Evolutionary conservation across 2,329 filamentous ascomycete species (phyloP), one percentile per base, ranked within the genome.

Genomic region (Pseudogymnoascus sp.): DNA sequence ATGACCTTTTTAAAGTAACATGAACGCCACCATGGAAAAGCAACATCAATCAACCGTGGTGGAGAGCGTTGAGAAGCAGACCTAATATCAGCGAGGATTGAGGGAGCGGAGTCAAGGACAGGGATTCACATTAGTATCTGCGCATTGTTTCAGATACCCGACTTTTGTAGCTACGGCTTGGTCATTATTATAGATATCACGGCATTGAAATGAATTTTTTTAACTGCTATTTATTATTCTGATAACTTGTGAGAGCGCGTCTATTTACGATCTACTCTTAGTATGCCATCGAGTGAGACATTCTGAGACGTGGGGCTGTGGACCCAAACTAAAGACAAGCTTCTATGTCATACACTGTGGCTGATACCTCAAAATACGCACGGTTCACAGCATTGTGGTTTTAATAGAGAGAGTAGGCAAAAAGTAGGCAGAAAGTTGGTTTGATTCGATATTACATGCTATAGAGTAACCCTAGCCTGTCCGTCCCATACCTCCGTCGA

Each of bases 161-260:
- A 28, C 47, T 33, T 33, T 25, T 54, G 28, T 33, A 33, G 47
- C 47, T 54, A 14, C 47, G 43, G 47, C 47, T 33, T n/a, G 14
- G 25, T 54, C 47, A 54, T 54, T 54, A 54, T n/a, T 33, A 33
- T 54, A 54, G n/a, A 54, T 54, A 54, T 33, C 47, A 33, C 47
- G 47, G 28, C 47, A 54, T 54, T 33, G 43, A 54, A 54, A 54
- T 54, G 47, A 54, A 54, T 12, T 2, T 54, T 50, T 54, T 54
- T 33, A 54, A 33, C 25, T 33, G 25, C 47, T 54, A 54, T 33
- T 18, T 30, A 33, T 33, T 7, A 16, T 30, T 33, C 11, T 33
- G 25, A 33, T 33, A 33, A 54, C 9, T 47, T 47, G 41, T 47
- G 41, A 47, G 41, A 16, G 20, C 9, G 43, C 8, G 14, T 33